Base-by-base conservation (phyloP, 1,284 basidiomycete genomes). In the Neonothopanus nambi region DNA sequence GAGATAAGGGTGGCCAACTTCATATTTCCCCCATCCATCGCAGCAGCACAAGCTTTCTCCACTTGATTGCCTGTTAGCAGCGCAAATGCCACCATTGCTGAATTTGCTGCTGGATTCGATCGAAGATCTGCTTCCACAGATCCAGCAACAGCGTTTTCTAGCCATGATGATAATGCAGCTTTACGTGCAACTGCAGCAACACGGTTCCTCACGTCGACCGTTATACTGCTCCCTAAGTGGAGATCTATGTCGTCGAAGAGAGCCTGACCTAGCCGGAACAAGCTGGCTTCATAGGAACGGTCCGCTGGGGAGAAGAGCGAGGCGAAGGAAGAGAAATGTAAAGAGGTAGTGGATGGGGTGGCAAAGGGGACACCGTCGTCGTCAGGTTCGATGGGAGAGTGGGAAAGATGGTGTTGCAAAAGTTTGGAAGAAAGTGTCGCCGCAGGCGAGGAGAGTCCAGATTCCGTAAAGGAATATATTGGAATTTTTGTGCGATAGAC, bases 1-100 rank as follows among this genome's bases (percentile, higher is more conserved):
- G 94, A 84, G 43, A 99, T 80, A n/a, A 99, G 79, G 1, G 93
- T 95, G 0, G 96, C 92, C 4, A 99, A 82, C 59, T 93, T 91
- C 61, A 93, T 71, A 63, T 93, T 91, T 7, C 89, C 87, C 6
- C 81, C 82, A 50, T 91, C 87, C 54, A 89, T 73, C 1, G 95
- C 91, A 5, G 79, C 77, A 51, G 89, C 80, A 60, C 87, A 89
- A 1, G 97, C 95, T 36, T 87, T 84, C 60, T 90, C 87, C 9
- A 95, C 73, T 63, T 98, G 93, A 67, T 98, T 84, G 1, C 95
- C 95, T 0, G 89, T 91, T 2, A 99, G 80, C 53, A 90, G 80
- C 3, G 85, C 79, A 69, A 96, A 98, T 20, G 42, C 53, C 17
- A 55, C 20, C 17, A 43, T 23, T n/a, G 45, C 33, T 15, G 55